A percentile compares a stretch with the other conserved stretches of the same genome.
Conservation (phyloP, 2,329 filamentous ascomycete species). For the Aspergillus flavus region DNA sequence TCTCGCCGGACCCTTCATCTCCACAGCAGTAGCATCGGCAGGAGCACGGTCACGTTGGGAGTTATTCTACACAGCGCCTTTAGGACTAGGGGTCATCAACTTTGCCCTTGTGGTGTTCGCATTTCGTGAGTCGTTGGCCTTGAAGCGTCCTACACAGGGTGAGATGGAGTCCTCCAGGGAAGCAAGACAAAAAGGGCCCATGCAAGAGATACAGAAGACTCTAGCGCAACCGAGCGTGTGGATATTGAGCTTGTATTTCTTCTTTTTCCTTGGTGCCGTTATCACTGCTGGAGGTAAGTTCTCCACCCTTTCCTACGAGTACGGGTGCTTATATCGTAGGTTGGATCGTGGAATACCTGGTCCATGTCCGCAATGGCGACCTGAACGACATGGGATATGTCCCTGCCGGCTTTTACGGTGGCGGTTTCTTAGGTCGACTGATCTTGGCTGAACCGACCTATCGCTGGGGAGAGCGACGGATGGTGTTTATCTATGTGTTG, state of each 20-base stretch:
- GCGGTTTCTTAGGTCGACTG: conserved; percentile 58
- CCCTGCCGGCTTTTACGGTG: conserved; percentile 62
- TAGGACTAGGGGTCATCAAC: conserved; percentile 57
- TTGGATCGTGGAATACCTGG: conserved; percentile 68
- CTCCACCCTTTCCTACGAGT: too few relatives aligned
- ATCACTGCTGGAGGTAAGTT: conserved; percentile 53
- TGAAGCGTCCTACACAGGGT: background rate
- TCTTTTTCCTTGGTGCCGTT: conserved; percentile 61
- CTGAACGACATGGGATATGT: conserved; percentile 64
- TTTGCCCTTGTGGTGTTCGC: conserved; percentile 50
- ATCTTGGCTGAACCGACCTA: conserved; percentile 62
- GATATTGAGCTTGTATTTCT: conserved; percentile 64
- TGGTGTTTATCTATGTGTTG: conserved; percentile 58
- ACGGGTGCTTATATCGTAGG: conserved; percentile 38
- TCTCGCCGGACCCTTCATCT: conserved; percentile 59
- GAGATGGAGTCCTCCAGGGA: background rate
- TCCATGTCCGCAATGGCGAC: conserved; percentile 60
- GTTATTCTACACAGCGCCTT: conserved; percentile 59
- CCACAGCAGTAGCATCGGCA: conserved; percentile 53
- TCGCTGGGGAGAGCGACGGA: conserved; percentile 59
- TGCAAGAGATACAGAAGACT: conserved; percentile 29
- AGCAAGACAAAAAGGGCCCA: conserved; percentile 12
- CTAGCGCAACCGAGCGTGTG: conserved; percentile 46
- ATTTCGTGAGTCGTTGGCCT: conserved; percentile 49
- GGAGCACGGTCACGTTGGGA: conserved; percentile 50